A percentile compares a stretch with the other conserved stretches of the same genome.
These are phyloP conservation scores for Hymenoscyphus fraxineus DNA, from an alignment of 2,329 filamentous ascomycete species.

Conservation along the genomic window DNA sequence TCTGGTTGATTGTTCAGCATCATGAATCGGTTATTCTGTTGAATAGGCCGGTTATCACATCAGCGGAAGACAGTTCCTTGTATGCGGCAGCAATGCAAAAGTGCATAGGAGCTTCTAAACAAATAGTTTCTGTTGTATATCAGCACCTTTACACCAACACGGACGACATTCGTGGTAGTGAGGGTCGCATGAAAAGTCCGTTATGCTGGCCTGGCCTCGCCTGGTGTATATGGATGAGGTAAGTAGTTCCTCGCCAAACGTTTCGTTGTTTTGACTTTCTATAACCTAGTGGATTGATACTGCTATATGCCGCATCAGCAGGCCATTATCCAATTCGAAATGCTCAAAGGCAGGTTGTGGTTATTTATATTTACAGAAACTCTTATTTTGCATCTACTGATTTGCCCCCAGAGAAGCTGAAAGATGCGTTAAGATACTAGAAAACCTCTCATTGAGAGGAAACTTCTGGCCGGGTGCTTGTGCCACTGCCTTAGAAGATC, in stretches of 20 bases:
- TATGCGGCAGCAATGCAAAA: conserved; percentile 43
- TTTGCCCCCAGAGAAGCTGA: not conserved
- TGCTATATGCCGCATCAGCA: not conserved
- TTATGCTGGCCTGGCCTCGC: conserved; percentile 46
- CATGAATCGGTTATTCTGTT: not conserved
- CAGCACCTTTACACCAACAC: conserved; percentile 19
- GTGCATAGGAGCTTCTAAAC: conserved; percentile 43
- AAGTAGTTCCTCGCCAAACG: conserved; percentile 15
- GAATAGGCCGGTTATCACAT: conserved; percentile 27
- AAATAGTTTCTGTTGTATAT: conserved; percentile 38
- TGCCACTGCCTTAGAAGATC: conserved; percentile 37
- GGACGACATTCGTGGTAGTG: not conserved
- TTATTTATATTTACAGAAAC: not conserved
- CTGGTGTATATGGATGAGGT: conserved; percentile 46
- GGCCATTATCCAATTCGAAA: not conserved
- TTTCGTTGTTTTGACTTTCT: not conserved
- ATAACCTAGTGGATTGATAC: not conserved
- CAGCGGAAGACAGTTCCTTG: conserved; percentile 37
- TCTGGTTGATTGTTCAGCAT: not conserved
- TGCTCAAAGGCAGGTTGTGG: not conserved
- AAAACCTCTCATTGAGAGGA: conserved; percentile 35
- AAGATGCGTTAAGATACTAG: conserved; percentile 31
- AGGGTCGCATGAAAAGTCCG: conserved; percentile 21
- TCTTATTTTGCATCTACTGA: too few species aligned
- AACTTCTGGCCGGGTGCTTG: conserved; percentile 39